Base-by-base conservation (phyloP, 2,329 filamentous ascomycete species). In the Ceratocystiopsis brevicomis region DNA sequence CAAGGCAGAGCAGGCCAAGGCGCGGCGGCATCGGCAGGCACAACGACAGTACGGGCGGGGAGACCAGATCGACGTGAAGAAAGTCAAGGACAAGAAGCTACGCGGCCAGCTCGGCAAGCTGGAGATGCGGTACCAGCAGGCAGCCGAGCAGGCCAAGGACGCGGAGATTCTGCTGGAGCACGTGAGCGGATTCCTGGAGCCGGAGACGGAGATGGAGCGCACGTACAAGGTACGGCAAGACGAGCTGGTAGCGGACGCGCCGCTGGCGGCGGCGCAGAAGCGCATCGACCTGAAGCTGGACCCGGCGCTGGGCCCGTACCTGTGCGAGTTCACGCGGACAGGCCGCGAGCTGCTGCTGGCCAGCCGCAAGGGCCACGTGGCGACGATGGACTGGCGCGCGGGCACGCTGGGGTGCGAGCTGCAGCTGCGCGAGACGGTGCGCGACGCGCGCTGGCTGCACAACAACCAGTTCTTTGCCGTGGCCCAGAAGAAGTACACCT, bases 401-500 rank as follows among this genome's bases (percentile, higher is more conserved):
- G 88, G 87, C 37, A 94, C 87, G 59, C 65, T 95, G 47, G 84
- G 83, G 8, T 95, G 86, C 57, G 90, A 98, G 59, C 55, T 53
- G 49, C 85, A 98, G 57, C 68, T 98, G 48, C 76, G 78, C 41
- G 90, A 98, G 66, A 96, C 86, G 0, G 71, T 96, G 13, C 71
- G 88, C 42, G 88, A 95, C 61, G 80, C 81, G 21, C 80, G 78
- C 56, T 98, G 86, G 82, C 68, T 96, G 53, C 86, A 95, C 63
- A 94, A 94, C 58, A 87, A 90, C 59, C 85, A 94, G 52, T 81
- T 76, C 61, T 95, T 96, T 61, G 88, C 88, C 0, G 85, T 94
- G 13, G 86, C 90, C 38, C 88, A 98, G 62, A 95, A 94, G 68
- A 90, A 88, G 62, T 81, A 90, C 52, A 83, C 90, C 50, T 98